Evolutionary conservation across 345 rosid genomes (phyloP), one percentile per base, ranked within the genome.

Genomic region (Salix koriyanagi): DNA sequence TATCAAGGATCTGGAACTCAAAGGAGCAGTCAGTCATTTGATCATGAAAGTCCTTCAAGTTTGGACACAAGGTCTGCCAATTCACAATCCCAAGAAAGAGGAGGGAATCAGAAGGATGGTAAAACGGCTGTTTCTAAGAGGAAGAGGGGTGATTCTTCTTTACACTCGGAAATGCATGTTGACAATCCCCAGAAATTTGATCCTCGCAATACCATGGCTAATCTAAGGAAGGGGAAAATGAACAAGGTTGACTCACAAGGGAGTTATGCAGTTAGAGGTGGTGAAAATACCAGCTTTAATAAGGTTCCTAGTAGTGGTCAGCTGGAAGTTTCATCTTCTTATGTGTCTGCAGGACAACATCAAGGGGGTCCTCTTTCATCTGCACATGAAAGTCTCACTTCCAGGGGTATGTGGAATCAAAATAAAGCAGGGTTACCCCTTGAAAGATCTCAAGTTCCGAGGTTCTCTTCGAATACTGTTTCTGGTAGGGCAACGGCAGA

Each of bases 41-140:
- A 96, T 82, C 96, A 90, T 65, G 99, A 90, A 84, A 93, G 99
- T 83, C 94, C 97, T 56, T 90, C 99, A 68, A 93, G 91, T 90
- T 84, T 92, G 85, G 99, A 92, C 77, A 86, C 97, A 37, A 87
- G 90, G 79, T 90, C 97, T 76, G 92, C 94, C 76, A 88, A 87
- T 76, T 88, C 94, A 11, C 97, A 91, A 79, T 84, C 98, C 34
- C 99, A 91, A 79, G 97, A 95, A 79, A 86, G 92, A 79, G 87
- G 83, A 73, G 79, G 71, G 75, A 89, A 77, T 79, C 88, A 87
- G 75, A 89, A 81, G 69, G 94, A 92, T 76, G 82, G 76, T 74
- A 90, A 82, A 77, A 91, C 87, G 81, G 84, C 85, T 37, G 84
- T 86, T 41, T 67, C 87, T 52, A 94, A 94, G 91, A 87, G 98